Evolutionary conservation across 192 early-diverging fungal genomes (phyloP).

Genomic region (Backusella sp.): DNA sequence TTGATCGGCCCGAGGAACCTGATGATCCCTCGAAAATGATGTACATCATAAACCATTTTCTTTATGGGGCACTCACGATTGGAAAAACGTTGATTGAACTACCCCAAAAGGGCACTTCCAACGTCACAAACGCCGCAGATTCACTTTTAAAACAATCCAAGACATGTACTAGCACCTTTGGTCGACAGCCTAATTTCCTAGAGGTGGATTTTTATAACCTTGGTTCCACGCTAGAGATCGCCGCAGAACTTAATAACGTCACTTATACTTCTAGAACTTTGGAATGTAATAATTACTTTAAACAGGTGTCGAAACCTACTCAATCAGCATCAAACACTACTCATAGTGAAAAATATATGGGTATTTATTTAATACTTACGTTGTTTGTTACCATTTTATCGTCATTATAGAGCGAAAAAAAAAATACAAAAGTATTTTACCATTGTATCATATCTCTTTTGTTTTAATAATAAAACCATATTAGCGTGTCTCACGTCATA

Average conservation of each 20-base stretch:
- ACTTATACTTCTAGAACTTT: neutral
- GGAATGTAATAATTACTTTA: constrained; percentile 11
- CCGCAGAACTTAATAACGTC: constrained; percentile 28
- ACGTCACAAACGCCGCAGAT: constrained; percentile 49
- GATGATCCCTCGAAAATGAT: constrained; percentile 39
- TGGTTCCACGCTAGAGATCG: constrained; percentile 37
- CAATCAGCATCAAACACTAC: neutral
- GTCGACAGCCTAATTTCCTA: constrained; percentile 63
- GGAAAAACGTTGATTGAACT: constrained; percentile 37
- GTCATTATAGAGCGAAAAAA: neutral
- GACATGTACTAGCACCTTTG: constrained; percentile 46
- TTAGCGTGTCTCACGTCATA: too few species aligned
- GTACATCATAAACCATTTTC: constrained; percentile 77
- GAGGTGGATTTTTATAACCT: constrained; percentile 75
- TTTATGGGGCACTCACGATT: constrained; percentile 46
- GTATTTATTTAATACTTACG: neutral
- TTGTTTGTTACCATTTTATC: neutral
- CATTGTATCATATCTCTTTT: neutral
- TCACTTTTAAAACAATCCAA: constrained; percentile 58
- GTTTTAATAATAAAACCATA: neutral
- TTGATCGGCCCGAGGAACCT: constrained; percentile 50
- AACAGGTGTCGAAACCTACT: neutral
- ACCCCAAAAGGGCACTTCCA: constrained; percentile 52
- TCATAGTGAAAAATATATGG: neutral
- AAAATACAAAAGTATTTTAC: neutral